Percentiles rank a stretch among this genome's conserved stretches.
Evolutionary conservation across 164 flowering plant genomes (phyloP).

Genomic region (Vitis rupestris): DNA sequence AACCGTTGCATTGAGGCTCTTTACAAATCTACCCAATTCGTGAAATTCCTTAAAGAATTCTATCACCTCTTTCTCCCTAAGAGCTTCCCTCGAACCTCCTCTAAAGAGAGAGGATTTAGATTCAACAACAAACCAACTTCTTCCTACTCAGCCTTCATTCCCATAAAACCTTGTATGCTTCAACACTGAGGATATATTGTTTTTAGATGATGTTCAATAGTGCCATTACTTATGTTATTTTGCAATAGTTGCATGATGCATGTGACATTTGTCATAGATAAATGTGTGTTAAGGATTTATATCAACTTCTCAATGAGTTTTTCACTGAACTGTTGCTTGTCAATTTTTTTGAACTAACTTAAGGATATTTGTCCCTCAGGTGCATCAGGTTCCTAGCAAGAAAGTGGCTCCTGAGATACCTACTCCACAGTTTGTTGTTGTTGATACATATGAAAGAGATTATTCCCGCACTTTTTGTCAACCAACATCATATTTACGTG

Average conservation of each 20-base stretch:
- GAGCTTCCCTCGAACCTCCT: too few species aligned
- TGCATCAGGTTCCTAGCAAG: constrained; percentile 58
- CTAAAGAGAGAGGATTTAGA: too few species aligned
- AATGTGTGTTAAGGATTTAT: not conserved
- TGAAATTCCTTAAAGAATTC: too few species aligned
- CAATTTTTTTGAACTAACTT: not conserved
- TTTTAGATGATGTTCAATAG: too few species aligned
- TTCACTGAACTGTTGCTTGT: not conserved
- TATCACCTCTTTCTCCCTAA: too few species aligned
- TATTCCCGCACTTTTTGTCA: constrained; percentile 77
- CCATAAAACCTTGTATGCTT: too few species aligned
- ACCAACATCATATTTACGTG: constrained; percentile 86
- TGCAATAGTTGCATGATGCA: not conserved
- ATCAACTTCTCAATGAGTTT: not conserved
- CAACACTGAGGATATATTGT: too few species aligned
- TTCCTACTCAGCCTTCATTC: too few species aligned
- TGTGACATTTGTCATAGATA: not conserved
- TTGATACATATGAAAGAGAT: constrained; percentile 95
- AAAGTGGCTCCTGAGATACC: constrained; percentile 85
- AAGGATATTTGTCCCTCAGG: constrained; percentile 27
- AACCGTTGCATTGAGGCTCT: too few species aligned
- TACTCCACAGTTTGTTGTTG: constrained; percentile 83
- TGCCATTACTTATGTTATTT: not conserved
- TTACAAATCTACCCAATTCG: too few species aligned
- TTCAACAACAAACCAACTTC: too few species aligned